Percentiles rank a stretch among this genome's conserved stretches.
phyloP scores from a whole-genome alignment of 192 early-diverging fungal species.

The Mortierella antarctica region DNA sequence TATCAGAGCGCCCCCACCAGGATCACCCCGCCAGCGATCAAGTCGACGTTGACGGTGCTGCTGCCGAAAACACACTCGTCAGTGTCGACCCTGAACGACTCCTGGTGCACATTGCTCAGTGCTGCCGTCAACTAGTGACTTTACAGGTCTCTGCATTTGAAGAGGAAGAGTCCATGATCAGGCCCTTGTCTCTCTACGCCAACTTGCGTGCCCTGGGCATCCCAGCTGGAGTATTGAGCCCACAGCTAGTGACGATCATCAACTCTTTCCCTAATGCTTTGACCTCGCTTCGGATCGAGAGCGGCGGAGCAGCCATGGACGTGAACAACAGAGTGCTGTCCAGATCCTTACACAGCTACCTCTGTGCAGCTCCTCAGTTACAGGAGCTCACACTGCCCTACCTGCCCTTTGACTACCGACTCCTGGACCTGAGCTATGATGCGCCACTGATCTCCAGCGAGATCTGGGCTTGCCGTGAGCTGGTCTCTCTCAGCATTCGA shows the following conservation, averaged over 20 bases:
- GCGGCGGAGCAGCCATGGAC: neutral
- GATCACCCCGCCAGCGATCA: neutral
- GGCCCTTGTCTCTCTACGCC: neutral
- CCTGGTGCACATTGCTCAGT: neutral
- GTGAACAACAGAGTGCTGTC: neutral
- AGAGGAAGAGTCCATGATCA: neutral
- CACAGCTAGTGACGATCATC: slow-evolving; percentile 3
- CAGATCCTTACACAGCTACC: neutral
- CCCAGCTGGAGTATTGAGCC: neutral
- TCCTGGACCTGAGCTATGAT: neutral
- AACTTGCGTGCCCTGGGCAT: neutral
- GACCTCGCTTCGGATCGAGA: slow-evolving; percentile 1
- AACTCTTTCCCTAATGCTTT: neutral
- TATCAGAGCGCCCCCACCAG: neutral
- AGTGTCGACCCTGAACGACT: neutral
- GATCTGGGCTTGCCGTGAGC: slow-evolving; percentile 9
- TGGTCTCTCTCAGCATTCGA: slow-evolving; percentile 4
- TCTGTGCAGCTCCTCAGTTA: neutral
- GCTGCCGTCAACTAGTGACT: neutral
- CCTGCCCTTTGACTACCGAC: neutral
- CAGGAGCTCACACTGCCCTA: neutral
- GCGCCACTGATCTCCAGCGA: neutral
- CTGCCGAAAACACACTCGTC: neutral
- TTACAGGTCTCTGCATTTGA: neutral
- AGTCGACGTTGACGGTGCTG: neutral